These are phyloP conservation scores for Lipomyces kockii DNA, from an alignment of 805 yeast genomes.

Conservation along the genomic window DNA sequence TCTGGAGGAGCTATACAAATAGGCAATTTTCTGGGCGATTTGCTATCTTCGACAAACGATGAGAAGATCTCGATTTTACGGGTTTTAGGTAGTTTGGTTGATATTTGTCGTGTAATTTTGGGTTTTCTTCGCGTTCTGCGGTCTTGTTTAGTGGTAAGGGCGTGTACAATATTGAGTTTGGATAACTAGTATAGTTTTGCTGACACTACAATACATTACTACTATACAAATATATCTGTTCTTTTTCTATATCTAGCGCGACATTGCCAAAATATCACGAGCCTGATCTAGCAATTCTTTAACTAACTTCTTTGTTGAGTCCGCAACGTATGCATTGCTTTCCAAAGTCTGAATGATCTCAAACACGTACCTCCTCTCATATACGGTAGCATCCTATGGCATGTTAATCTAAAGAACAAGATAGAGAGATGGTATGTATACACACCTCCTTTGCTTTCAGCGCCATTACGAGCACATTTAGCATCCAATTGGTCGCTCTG, in stretches of 20 bases:
- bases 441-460: constrained; percentile 18
- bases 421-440: not conserved
- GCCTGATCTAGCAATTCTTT: constrained; percentile 11
- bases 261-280: not conserved
- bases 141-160: not conserved
- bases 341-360: constrained; percentile 23
- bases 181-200: not conserved
- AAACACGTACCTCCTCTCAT: constrained; percentile 14
- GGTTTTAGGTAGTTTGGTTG: not conserved
- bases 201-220: not conserved
- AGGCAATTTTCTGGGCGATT: not conserved
- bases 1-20: not conserved
- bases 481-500: constrained; percentile 25
- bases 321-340: constrained; percentile 16
- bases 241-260: no score
- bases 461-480: constrained; percentile 12
- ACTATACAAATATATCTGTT: not conserved
- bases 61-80: not conserved
- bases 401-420: not conserved
- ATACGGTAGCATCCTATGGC: constrained; percentile 15
- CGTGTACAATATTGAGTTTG: not conserved
- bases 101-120: not conserved
- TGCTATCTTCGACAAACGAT: not conserved
- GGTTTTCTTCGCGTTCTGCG: not conserved
- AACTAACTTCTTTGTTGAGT: constrained; percentile 16